phyloP scores from a whole-genome alignment of 768 basidiomycete genomes.

The Phanerochaete carnosa region DNA sequence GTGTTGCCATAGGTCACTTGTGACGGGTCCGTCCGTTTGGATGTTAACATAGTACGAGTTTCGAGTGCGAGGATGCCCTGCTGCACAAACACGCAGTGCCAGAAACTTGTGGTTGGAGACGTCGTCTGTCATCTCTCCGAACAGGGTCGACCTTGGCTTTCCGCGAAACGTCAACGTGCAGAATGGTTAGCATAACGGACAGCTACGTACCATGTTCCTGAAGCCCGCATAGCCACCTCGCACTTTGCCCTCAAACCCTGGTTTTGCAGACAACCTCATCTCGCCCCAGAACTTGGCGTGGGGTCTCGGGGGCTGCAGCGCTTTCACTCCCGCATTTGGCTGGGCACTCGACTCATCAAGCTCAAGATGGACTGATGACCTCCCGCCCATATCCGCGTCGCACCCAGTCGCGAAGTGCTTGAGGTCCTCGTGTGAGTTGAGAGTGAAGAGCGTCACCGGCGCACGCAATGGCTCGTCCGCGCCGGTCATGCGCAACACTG shows the following conservation, averaged over 20 bases:
- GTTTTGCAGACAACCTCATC: slow-evolving; percentile 67
- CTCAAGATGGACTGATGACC: slow-evolving; percentile 73
- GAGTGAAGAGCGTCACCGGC: slow-evolving; percentile 63
- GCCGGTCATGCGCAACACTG: slow-evolving; percentile 77
- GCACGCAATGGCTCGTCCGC: slow-evolving; percentile 57
- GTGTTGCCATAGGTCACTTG: slow-evolving; percentile 93
- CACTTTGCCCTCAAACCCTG: slow-evolving; percentile 64
- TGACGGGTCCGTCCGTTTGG: slow-evolving; percentile 80
- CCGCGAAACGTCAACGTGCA: neutral
- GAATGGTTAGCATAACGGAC: neutral
- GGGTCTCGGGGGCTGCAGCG: slow-evolving; percentile 27
- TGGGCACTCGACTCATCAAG: slow-evolving; percentile 52
- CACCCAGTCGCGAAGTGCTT: slow-evolving; percentile 72
- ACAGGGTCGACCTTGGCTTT: slow-evolving; percentile 78
- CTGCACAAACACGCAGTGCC: slow-evolving; percentile 72
- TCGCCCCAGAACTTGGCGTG: slow-evolving; percentile 79
- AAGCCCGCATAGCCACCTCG: slow-evolving; percentile 91
- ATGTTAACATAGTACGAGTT: slow-evolving; percentile 92
- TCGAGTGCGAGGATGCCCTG: slow-evolving; percentile 72
- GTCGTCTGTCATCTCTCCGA: slow-evolving; percentile 85
- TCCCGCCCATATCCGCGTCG: slow-evolving; percentile 87
- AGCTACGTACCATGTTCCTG: slow-evolving; percentile 62
- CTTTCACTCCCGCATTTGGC: neutral
- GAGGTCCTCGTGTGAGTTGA: slow-evolving; percentile 59
- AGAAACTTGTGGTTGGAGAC: slow-evolving; percentile 79